Conservation (phyloP, 306 rosid genomes). For the Sphenostylis stenocarpa region DNA sequence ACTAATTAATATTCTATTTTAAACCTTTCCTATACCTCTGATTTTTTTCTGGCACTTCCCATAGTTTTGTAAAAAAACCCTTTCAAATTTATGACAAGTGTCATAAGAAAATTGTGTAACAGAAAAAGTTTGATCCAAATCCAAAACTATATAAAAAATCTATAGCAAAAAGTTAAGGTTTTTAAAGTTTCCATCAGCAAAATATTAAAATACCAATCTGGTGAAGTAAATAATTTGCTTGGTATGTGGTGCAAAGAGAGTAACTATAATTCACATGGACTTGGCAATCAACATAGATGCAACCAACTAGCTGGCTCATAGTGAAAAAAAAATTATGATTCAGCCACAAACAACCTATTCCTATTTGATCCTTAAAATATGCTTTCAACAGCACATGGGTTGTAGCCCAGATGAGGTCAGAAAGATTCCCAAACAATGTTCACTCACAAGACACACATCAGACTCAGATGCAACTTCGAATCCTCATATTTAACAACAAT, state of each 20-base stretch:
- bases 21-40: no score
- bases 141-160: no score
- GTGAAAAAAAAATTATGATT: slow-evolving; percentile 9
- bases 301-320: slow-evolving; percentile 11
- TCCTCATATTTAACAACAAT: slow-evolving; percentile 23
- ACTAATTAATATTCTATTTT: no score
- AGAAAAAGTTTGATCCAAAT: no score
- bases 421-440: slow-evolving; percentile 57
- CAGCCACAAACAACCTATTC: slow-evolving; percentile 26
- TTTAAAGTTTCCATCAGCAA: background rate
- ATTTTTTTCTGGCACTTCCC: no score
- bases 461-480: slow-evolving; percentile 35
- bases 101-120: no score
- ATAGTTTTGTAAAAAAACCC: no score
- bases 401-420: slow-evolving; percentile 39
- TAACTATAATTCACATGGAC: background rate
- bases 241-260: background rate
- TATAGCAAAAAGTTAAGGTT: background rate
- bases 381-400: slow-evolving; percentile 53
- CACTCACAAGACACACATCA: slow-evolving; percentile 40
- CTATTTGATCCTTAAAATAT: slow-evolving; percentile 40
- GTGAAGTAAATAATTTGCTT: background rate
- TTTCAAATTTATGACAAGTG: no score
- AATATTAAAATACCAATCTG: slow-evolving; percentile 5
- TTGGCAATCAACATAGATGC: background rate